These are phyloP conservation scores for Cystobasidium slooffiae DNA, from an alignment of 1,284 basidiomycete genomes.

Conservation along the genomic window DNA sequence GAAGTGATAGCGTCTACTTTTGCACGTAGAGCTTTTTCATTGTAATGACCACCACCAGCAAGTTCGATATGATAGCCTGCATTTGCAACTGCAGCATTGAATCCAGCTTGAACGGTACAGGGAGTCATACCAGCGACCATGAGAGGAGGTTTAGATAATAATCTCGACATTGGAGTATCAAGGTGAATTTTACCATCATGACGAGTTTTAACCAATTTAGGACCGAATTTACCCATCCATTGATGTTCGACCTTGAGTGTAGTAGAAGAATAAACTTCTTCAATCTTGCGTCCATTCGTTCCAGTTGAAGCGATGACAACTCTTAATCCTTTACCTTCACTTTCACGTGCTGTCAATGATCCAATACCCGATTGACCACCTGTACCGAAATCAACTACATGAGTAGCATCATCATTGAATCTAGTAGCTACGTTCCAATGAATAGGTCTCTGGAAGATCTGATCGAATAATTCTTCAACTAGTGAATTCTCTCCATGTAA, in stretches of 20 bases:
- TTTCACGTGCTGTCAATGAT: slow-evolving; percentile 82
- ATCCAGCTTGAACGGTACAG: slow-evolving; percentile 86
- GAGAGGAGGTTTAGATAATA: slow-evolving; percentile 92
- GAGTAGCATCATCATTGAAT: slow-evolving; percentile 87
- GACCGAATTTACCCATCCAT: slow-evolving; percentile 88
- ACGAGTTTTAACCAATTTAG: slow-evolving; percentile 80
- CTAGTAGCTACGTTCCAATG: slow-evolving; percentile 84
- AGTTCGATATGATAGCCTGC: slow-evolving; percentile 90
- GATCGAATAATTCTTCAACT: slow-evolving; percentile 70
- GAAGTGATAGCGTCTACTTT: slow-evolving; percentile 89
- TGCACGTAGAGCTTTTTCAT: slow-evolving; percentile 78
- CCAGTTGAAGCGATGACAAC: slow-evolving; percentile 84
- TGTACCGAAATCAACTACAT: slow-evolving; percentile 94
- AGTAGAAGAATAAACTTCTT: slow-evolving; percentile 76
- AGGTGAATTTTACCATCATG: slow-evolving; percentile 85
- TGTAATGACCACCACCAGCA: slow-evolving; percentile 97
- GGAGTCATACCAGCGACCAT: slow-evolving; percentile 99
- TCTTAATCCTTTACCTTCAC: slow-evolving; percentile 90
- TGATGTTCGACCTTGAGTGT: slow-evolving; percentile 77
- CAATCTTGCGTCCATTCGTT: slow-evolving; percentile 66
- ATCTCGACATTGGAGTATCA: slow-evolving; percentile 93
- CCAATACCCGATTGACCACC: slow-evolving; percentile 93
- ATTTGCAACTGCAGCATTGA: slow-evolving; percentile 86
- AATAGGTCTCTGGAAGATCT: slow-evolving; percentile 89
- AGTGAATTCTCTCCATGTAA: slow-evolving; percentile 38